Evolutionary conservation across 1,284 basidiomycete species (phyloP).

Genomic region (Puccinia coronata): DNA sequence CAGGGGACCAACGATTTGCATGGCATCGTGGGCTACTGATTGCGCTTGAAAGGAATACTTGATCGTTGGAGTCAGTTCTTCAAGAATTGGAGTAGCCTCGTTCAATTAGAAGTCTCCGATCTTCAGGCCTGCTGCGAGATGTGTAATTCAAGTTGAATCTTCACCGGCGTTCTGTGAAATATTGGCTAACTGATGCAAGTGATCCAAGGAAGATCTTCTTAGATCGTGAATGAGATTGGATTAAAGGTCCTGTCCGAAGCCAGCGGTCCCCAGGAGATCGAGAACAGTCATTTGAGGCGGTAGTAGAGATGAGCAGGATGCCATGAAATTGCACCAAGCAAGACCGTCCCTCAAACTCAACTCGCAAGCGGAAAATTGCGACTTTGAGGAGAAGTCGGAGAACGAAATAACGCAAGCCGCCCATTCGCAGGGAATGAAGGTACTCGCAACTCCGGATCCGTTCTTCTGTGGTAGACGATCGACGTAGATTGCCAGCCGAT

Average conservation of each 20-base stretch:
- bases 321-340: no score
- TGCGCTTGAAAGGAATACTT: constrained; percentile 82
- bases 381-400: no score
- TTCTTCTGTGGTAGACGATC: constrained; percentile 67
- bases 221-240: no score
- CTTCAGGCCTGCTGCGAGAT: background rate
- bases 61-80: background rate
- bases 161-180: background rate
- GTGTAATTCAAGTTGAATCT: background rate
- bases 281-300: constrained; percentile 58
- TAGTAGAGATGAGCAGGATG: no score
- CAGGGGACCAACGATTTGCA: constrained; percentile 85
- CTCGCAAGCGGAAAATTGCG: no score
- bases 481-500: constrained; percentile 77
- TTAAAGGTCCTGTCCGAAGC: no score
- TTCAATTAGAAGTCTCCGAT: constrained; percentile 28
- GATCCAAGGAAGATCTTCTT: constrained; percentile 10
- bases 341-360: no score
- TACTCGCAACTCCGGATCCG: background rate
- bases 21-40: constrained; percentile 83
- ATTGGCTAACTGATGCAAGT: constrained; percentile 22
- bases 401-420: constrained; percentile 71
- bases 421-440: constrained; percentile 62
- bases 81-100: background rate
- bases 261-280: no score